A percentile compares a stretch with the other conserved stretches of the same genome.
Conservation (phyloP, 177 flowering plant species). For the Telopea speciosissima region DNA sequence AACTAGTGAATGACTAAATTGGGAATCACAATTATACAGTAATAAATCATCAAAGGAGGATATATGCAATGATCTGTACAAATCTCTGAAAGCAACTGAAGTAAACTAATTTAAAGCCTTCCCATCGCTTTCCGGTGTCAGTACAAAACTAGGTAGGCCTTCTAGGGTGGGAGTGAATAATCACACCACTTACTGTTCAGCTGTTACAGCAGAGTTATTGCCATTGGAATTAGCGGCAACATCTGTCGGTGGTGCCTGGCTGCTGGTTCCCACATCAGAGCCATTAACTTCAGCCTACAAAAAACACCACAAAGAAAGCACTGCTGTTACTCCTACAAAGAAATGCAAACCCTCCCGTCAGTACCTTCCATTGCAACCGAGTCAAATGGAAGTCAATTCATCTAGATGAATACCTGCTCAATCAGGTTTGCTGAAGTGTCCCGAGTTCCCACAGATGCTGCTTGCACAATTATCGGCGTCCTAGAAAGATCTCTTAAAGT, state of each 20-base stretch:
- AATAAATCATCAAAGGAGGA: background rate
- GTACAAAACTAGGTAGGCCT: background rate
- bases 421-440: background rate
- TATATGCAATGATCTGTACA: slow-evolving; percentile 8
- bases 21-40: too few relatives aligned
- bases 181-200: slow-evolving; percentile 6
- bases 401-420: slow-evolving; percentile 2
- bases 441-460: background rate
- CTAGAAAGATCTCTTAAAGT: slow-evolving; percentile 12
- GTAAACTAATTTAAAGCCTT: background rate
- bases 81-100: background rate
- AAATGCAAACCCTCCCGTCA: background rate
- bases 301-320: background rate
- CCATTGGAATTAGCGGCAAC: slow-evolving; percentile 1
- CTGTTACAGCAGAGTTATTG: background rate
- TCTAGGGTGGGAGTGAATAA: background rate
- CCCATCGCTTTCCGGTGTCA: background rate
- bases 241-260: background rate
- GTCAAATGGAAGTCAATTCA: background rate
- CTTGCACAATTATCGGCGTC: background rate
- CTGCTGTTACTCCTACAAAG: background rate
- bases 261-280: background rate
- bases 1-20: background rate
- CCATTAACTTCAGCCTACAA: slow-evolving; percentile 9
- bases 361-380: background rate